A percentile compares a stretch with the other conserved stretches of the same genome.
Conservation (phyloP, 345 rosid species). For the Corchorus capsularis region DNA sequence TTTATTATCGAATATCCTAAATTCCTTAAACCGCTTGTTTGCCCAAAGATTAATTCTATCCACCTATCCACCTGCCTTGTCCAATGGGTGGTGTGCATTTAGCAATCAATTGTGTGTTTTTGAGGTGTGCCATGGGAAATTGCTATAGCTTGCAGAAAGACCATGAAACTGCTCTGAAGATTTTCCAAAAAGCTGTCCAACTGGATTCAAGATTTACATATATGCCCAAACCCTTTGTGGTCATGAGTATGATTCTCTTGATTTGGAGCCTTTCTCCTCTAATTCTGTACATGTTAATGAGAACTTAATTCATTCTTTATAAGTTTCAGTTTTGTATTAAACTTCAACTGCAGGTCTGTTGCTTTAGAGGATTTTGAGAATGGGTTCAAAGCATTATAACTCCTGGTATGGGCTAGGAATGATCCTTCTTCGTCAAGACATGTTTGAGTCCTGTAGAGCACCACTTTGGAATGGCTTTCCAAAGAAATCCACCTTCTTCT, state of each 20-base stretch:
- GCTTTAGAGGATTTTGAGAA: slow-evolving; percentile 95
- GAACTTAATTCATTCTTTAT: slow-evolving; percentile 10
- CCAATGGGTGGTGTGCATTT: not conserved
- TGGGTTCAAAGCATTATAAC: slow-evolving; percentile 91
- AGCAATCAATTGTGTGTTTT: not conserved
- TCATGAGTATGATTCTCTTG: slow-evolving; percentile 73
- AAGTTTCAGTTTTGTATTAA: slow-evolving; percentile 19
- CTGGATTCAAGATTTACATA: slow-evolving; percentile 89
- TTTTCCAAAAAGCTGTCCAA: slow-evolving; percentile 87
- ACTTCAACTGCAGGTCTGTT: slow-evolving; percentile 54
- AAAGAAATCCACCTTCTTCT: slow-evolving; percentile 83
- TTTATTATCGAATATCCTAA: too few species aligned
- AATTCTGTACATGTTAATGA: not conserved
- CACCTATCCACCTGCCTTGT: not conserved
- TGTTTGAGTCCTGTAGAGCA: slow-evolving; percentile 92
- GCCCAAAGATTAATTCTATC: slow-evolving; percentile 8
- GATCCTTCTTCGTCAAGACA: slow-evolving; percentile 94
- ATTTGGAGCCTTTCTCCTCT: slow-evolving; percentile 12
- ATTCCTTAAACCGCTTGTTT: slow-evolving; percentile 9
- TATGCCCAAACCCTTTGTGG: slow-evolving; percentile 95
- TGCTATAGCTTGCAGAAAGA: slow-evolving; percentile 98
- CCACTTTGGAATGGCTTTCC: slow-evolving; percentile 89
- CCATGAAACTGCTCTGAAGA: slow-evolving; percentile 95
- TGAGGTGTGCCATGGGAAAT: slow-evolving; percentile 98
- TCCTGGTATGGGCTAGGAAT: slow-evolving; percentile 98